Evolutionary conservation across 2,329 filamentous ascomycete species (phyloP), one percentile per base, ranked within the genome.

Genomic region (Aspergillus ustus): DNA sequence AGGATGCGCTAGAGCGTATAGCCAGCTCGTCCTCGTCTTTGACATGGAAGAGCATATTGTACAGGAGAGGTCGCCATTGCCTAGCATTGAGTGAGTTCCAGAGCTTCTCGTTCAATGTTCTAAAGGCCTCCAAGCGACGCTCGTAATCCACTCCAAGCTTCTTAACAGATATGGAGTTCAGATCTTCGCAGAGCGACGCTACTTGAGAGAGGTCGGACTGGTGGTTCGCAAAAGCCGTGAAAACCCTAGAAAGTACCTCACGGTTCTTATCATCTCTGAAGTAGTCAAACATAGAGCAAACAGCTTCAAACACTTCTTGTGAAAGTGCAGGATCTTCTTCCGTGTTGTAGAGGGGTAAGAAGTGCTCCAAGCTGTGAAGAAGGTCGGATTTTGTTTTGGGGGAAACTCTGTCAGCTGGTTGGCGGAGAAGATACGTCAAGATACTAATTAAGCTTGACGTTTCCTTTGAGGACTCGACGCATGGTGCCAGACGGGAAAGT

Each of bases 21-120:
- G 92, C 91, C 66, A 96, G 89, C 74, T 99, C 95, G 64, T 97
- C 92, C 59, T 92, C 89, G 66, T 94, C 87, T 66, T 88, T 89
- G 66, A 97, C 89, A 72, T 90, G 95, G 77, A 89, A 98, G 2
- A 97, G 83, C 80, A 96, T 86, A 72, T 98, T 99, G 78, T 93
- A 91, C 11, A 98, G 79, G 20, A 99, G 78, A 6, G 95, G 93
- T 56, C 89, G 85, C 94, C 95, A 99, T 75, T 97, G 91, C 61
- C 85, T 85, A 1, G 88, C 78, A 0, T 85, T 89, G 63, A 93
- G 87, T 0, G 81, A 77, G 0, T 73, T 73, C 43, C 86, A 87
- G n/a, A 85, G 80, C 2, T 85, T 79, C 45, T 86, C 84, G 40
- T 89, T 91, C 64, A 98, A 89, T 7, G 79, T 75, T 61, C 84